Evolutionary conservation across 805 yeast genomes (phyloP).

Genomic region (Wickerhamiella siamensis): DNA sequence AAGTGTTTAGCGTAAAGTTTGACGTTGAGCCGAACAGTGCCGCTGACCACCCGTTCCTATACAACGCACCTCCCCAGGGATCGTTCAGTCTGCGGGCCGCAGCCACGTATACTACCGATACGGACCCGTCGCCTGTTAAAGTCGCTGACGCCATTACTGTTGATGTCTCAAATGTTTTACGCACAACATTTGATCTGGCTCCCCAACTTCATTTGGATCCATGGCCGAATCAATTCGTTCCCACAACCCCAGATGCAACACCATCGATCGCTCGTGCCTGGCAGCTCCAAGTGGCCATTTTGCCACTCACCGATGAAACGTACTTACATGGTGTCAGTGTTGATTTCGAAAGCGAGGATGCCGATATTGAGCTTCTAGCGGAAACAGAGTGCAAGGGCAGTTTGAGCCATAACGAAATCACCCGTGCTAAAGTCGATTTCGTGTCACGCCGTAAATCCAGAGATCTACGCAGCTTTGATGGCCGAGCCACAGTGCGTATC

Average conservation of each 20-base stretch:
- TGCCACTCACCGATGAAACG: slow-evolving; percentile 14
- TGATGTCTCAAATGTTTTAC: slow-evolving; percentile 25
- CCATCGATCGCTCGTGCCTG: slow-evolving; percentile 25
- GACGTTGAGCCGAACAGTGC: not conserved
- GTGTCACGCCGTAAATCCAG: slow-evolving; percentile 6
- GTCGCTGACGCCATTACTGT: slow-evolving; percentile 16
- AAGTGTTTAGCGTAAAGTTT: not conserved
- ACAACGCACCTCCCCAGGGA: slow-evolving; percentile 6
- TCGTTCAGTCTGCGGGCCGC: slow-evolving; percentile 8
- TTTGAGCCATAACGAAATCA: slow-evolving; percentile 6
- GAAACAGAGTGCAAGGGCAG: not conserved
- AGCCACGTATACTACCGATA: slow-evolving; percentile 14
- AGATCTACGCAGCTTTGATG: slow-evolving; percentile 13
- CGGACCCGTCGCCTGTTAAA: slow-evolving; percentile 19
- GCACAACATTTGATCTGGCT: slow-evolving; percentile 25
- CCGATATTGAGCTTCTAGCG: not conserved
- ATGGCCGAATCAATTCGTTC: slow-evolving; percentile 29
- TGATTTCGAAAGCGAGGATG: slow-evolving; percentile 3
- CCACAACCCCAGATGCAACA: slow-evolving; percentile 15
- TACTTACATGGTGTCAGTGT: not conserved
- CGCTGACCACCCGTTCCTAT: not conserved
- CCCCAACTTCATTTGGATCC: slow-evolving; percentile 22
- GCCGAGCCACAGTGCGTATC: slow-evolving; percentile 20
- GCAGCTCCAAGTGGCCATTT: slow-evolving; percentile 22
- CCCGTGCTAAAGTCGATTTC: slow-evolving; percentile 1